A percentile compares a stretch with the other conserved stretches of the same genome.
These are phyloP conservation scores for Claviceps lovelessii DNA, from an alignment of 2,329 filamentous ascomycete species.

Conservation along the genomic window DNA sequence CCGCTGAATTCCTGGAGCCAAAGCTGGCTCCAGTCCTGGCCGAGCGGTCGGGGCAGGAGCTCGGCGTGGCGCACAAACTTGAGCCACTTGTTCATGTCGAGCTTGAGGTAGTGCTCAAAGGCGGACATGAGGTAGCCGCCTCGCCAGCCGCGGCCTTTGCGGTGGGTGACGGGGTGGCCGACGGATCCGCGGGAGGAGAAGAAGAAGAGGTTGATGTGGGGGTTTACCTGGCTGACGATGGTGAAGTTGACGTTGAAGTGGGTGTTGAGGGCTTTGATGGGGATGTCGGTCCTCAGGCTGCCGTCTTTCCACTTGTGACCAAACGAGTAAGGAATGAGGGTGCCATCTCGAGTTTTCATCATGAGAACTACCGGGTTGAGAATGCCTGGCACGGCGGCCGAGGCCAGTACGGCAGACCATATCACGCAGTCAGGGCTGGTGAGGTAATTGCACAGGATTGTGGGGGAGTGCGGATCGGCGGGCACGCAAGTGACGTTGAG, in stretches of 20 bases:
- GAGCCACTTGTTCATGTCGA: conserved; percentile 95
- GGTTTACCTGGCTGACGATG: conserved; percentile 79
- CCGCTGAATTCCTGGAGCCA: conserved; percentile 93
- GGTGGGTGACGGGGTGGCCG: conserved; percentile 84
- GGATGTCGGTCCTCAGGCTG: conserved; percentile 85
- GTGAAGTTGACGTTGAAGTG: conserved; percentile 99
- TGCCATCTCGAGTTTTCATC: conserved; percentile 70
- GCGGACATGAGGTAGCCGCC: conserved; percentile 89
- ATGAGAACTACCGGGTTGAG: conserved; percentile 87
- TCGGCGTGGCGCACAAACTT: conserved; percentile 88
- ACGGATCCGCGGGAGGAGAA: conserved; percentile 89
- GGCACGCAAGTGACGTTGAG: conserved; percentile 94
- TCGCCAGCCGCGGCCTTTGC: conserved; percentile 84
- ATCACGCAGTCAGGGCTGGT: conserved; percentile 95
- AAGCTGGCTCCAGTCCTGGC: conserved; percentile 92
- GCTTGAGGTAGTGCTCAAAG: conserved; percentile 85
- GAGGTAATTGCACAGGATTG: conserved; percentile 88
- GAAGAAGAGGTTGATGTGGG: conserved; percentile 97
- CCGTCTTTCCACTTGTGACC: conserved; percentile 99
- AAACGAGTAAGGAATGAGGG: conserved; percentile 79
- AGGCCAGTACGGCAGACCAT: conserved; percentile 91
- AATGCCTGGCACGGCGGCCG: conserved; percentile 89
- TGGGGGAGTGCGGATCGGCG: conserved; percentile 81
- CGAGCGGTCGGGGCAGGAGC: conserved; percentile 73
- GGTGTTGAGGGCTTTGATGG: conserved; percentile 81